Evolutionary conservation across 768 basidiomycete species (phyloP).

Genomic region (Tricholoma matsutake): DNA sequence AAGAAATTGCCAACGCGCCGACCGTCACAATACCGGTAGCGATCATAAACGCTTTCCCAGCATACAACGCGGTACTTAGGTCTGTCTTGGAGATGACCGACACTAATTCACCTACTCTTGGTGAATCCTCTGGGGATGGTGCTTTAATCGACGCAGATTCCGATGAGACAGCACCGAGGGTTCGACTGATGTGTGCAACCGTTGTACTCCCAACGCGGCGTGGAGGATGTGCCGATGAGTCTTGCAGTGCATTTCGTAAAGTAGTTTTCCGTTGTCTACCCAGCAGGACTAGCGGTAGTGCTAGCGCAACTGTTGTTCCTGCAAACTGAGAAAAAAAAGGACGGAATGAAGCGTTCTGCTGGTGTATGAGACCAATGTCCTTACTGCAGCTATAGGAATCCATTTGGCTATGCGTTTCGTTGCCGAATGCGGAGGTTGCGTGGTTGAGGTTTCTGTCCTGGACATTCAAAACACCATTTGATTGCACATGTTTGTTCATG

Average conservation of each 20-base stretch:
- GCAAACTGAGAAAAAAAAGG: slow-evolving; percentile 15
- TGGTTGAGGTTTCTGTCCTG: background rate
- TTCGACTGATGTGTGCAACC: slow-evolving; percentile 7
- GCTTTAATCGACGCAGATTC: slow-evolving; percentile 18
- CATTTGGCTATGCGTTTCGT: slow-evolving; percentile 13
- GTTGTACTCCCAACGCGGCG: slow-evolving; percentile 18
- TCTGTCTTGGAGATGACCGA: slow-evolving; percentile 35
- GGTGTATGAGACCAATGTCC: background rate
- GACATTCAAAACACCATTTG: background rate
- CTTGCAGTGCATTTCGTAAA: slow-evolving; percentile 24
- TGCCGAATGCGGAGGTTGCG: background rate
- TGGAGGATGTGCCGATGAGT: slow-evolving; percentile 16
- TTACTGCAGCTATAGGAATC: slow-evolving; percentile 17
- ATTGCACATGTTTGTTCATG: background rate
- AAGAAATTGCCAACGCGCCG: slow-evolving; percentile 42
- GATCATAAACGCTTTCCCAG: slow-evolving; percentile 61
- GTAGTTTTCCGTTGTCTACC: slow-evolving; percentile 27
- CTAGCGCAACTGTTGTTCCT: slow-evolving; percentile 23
- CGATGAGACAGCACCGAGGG: slow-evolving; percentile 8
- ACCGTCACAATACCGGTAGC: slow-evolving; percentile 58
- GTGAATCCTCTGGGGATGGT: slow-evolving; percentile 20
- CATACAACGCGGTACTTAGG: slow-evolving; percentile 51
- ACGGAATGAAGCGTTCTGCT: too few species aligned
- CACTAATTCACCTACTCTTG: slow-evolving; percentile 29
- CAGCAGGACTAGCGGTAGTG: slow-evolving; percentile 34